These are phyloP conservation scores for Fusarium agapanthi DNA, from an alignment of 2,329 filamentous ascomycete genomes.

Conservation along the genomic window DNA sequence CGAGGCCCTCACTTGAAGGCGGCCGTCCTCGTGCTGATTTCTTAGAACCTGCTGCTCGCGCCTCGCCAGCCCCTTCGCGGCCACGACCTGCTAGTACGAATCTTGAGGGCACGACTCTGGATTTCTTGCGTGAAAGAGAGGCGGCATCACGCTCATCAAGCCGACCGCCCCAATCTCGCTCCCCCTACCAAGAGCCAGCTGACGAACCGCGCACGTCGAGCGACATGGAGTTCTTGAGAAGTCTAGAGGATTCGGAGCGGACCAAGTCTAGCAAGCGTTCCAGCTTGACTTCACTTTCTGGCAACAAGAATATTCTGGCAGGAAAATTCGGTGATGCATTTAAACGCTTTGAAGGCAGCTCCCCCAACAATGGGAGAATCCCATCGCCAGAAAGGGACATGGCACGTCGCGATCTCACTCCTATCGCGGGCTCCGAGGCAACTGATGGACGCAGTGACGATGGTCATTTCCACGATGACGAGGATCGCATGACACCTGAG, in stretches of 20 bases:
- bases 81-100: conserved; percentile 83
- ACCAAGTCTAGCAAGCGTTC: conserved; percentile 70
- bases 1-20: conserved; percentile 41
- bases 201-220: conserved; percentile 59
- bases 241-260: conserved; percentile 71
- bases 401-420: conserved; percentile 65
- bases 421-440: conserved; percentile 79
- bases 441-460: conserved; percentile 69
- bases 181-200: conserved; percentile 52
- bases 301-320: conserved; percentile 83
- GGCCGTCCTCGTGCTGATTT: conserved; percentile 41
- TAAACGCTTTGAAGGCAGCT: conserved; percentile 80
- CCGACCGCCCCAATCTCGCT: conserved; percentile 48
- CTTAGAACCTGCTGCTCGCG: conserved; percentile 34
- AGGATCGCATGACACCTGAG: conserved; percentile 82
- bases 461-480: conserved; percentile 65
- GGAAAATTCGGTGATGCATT: conserved; percentile 95
- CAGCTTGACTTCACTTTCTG: conserved; percentile 76
- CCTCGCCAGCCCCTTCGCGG: conserved; percentile 54
- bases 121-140: conserved; percentile 83
- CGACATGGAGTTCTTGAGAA: conserved; percentile 83
- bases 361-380: conserved; percentile 48
- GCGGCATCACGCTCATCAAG: conserved; percentile 55
- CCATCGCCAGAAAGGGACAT: conserved; percentile 60
- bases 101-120: conserved; percentile 78